These are phyloP conservation scores for Wickerhamomyces chaumierensis DNA, from an alignment of 805 yeast species.

Conservation along the genomic window DNA sequence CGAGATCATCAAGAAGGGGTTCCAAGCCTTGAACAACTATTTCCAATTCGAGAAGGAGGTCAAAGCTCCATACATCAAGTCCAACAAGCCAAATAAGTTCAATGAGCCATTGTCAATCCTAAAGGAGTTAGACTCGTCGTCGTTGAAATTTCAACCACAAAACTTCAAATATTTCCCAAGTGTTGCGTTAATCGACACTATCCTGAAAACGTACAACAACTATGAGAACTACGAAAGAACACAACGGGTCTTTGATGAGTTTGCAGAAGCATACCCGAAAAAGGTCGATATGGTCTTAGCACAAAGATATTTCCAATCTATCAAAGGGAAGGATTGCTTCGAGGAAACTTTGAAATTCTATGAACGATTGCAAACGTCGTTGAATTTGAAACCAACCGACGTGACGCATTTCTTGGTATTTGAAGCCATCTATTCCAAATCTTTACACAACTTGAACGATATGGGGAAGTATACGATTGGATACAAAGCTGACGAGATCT, in stretches of 20 bases:
- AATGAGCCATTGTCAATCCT: not conserved
- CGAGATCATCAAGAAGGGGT: constrained; percentile 11
- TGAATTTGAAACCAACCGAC: constrained; percentile 6
- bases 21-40: constrained; percentile 8
- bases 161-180: constrained; percentile 11
- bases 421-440: constrained; percentile 12
- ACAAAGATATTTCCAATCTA: constrained; percentile 8
- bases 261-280: constrained; percentile 6
- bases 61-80: not conserved
- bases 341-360: constrained; percentile 9
- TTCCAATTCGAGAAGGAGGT: constrained; percentile 5
- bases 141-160: constrained; percentile 4
- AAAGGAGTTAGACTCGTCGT: not conserved
- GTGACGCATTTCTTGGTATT: constrained; percentile 15
- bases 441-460: constrained; percentile 11
- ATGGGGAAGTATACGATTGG: constrained; percentile 13
- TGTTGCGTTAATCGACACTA: constrained; percentile 10
- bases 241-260: constrained; percentile 4
- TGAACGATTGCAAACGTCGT: constrained; percentile 2
- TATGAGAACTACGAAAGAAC: constrained; percentile 10
- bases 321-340: not conserved
- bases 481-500: constrained; percentile 8
- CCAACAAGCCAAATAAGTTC: not conserved
- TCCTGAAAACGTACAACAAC: constrained; percentile 10
- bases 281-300: constrained; percentile 10